Base-by-base conservation (phyloP, 1,284 basidiomycete species). In the Fistulina hepatica region DNA sequence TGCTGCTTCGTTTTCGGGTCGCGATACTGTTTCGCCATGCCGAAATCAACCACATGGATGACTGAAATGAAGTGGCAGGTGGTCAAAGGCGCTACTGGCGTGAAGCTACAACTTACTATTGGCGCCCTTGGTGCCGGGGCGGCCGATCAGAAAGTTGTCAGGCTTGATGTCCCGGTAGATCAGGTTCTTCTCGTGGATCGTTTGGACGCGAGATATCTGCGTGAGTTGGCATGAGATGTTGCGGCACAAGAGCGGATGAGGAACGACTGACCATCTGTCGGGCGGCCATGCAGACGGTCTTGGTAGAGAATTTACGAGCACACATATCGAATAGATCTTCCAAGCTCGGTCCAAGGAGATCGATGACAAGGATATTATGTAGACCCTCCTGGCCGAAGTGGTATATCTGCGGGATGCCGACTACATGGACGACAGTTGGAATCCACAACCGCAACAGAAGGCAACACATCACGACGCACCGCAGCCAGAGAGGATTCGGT, bases 141-240 rank as follows among this genome's bases (percentile, higher is more conserved):
- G 76, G 22, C 92, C 92, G 53, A 95, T 86, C 48, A 97, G 69
- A 59, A 97, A 97, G 64, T 95, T 95, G 65, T 97, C 92, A 5
- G 91, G 91, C 60, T 97, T 97, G 69, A 97, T 97, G 58, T 97
- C 92, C 41, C 92, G 81, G 61, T 97, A 95, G 53, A 97, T 95
- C 52, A 97, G 75, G 61, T 92, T 93, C 71, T 92, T 92, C 58
- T 94, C 91, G 63, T 97, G 92, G 45, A 97, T 93, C 19, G 86
- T 90, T 62, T 95, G 90, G 21, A 94, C 89, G 44, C 92, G 78
- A 33, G 81, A 73, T 41, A 94, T 64, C 89, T 92, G 53, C 36
- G 36, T 43, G 41, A 31, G 28, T 13, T 32, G 33, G 34, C 33
- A 34, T 22, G 23, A 40, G 34, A 31, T 35, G 34, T 31, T 32